A percentile compares a stretch with the other conserved stretches of the same genome.
phyloP scores from a whole-genome alignment of 2,329 filamentous ascomycete genomes.

The Dendryphion nanum region DNA sequence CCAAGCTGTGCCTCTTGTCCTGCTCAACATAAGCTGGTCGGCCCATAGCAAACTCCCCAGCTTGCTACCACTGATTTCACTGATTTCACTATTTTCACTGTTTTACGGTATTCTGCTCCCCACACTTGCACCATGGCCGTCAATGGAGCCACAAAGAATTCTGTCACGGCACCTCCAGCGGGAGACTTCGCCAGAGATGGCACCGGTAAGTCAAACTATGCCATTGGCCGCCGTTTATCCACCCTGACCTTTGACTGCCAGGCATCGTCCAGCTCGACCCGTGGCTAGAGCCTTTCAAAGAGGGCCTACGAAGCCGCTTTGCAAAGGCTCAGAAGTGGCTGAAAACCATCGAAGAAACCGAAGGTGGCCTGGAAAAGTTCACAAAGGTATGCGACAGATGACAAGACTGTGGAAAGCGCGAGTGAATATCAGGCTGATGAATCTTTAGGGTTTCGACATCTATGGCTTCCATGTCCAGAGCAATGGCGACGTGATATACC shows the following conservation, averaged over 20 bases:
- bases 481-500: slow-evolving; percentile 83
- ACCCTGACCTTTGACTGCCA: too few relatives aligned
- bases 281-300: slow-evolving; percentile 83
- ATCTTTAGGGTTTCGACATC: slow-evolving; percentile 74
- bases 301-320: slow-evolving; percentile 73
- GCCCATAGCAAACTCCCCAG: background rate
- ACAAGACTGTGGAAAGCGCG: slow-evolving; percentile 1
- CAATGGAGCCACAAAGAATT: slow-evolving; percentile 47
- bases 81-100: background rate
- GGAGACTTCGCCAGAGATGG: slow-evolving; percentile 64
- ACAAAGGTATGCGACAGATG: slow-evolving; percentile 64
- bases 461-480: slow-evolving; percentile 81
- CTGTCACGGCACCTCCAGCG: slow-evolving; percentile 44
- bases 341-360: slow-evolving; percentile 71
- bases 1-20: too few relatives aligned
- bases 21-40: too few relatives aligned
- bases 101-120: slow-evolving; percentile 11
- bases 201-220: slow-evolving; percentile 67
- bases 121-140: slow-evolving; percentile 33
- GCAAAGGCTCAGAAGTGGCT: slow-evolving; percentile 83
- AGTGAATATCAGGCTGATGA: background rate
- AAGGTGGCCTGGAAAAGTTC: slow-evolving; percentile 91
- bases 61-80: background rate
- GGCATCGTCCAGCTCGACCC: slow-evolving; percentile 87
- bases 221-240: too few relatives aligned